Evolutionary conservation across 2,329 filamentous ascomycete species (phyloP), one percentile per base, ranked within the genome.

Genomic region (Phoma sp.): DNA sequence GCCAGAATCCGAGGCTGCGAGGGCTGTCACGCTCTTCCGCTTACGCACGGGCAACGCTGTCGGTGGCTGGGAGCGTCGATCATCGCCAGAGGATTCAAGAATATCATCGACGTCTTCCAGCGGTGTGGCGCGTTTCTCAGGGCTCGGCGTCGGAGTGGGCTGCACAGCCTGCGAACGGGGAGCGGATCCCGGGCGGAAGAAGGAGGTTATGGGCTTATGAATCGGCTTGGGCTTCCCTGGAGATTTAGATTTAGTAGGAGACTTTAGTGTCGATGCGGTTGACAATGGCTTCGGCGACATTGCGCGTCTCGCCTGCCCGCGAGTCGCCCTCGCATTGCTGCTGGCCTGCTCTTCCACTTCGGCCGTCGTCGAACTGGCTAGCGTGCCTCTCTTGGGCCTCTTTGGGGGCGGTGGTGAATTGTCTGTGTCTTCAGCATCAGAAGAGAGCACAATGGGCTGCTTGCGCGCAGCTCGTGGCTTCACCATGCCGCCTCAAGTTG

Each of bases 201-300:
- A 82, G 13, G 79, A 80, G 32, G 75, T 78, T 44, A 80, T 79
- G 8, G 78, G 72, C 60, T 77, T 79, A 57, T 71, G 70, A 33
- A 72, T 57, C 33, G 73, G 67, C 58, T 73, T 69, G 14, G 72
- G 61, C 51, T 77, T 75, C n/a, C 67, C 67, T 14, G 66, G 66
- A 30, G 71, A 64, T 43, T 70, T 72, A 30, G 71, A 64, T 43
- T 70, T 72, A 30, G 69, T 57, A 41, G 70, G 65, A 22, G 70
- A 68, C 55, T 65, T 66, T 54, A 69, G 61, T 38, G 52, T 44
- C 8, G 46, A 22, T n/a, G 36, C 41, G 40, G 57, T 35, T 18
- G 58, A 58, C 27, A 60, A 54, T n/a, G 55, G 59, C 51, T 60
- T 67, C 22, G 66, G 58, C 32, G 67, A 67, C 5, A 53, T 55